These are phyloP conservation scores for Podila minutissima DNA, from an alignment of 192 early-diverging fungal species.

Conservation along the genomic window DNA sequence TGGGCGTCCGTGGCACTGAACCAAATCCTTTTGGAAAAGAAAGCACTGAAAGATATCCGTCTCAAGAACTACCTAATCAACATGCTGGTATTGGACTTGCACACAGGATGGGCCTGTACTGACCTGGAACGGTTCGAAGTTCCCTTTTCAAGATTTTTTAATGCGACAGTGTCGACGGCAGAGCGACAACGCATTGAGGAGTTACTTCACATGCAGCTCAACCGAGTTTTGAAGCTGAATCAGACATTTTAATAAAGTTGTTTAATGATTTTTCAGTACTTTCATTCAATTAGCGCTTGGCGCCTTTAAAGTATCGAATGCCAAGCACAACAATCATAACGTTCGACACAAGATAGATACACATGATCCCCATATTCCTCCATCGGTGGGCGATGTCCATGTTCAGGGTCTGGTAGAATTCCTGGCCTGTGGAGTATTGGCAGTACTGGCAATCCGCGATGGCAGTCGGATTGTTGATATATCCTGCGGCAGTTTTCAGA, in stretches of 20 bases:
- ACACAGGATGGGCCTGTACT: neutral
- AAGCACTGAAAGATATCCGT: neutral
- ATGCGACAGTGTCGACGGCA: neutral
- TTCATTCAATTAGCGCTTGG: conserved; percentile 18
- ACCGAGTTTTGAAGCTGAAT: neutral
- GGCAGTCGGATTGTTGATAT: conserved; percentile 62
- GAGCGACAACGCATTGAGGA: neutral
- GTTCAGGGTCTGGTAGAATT: conserved; percentile 65
- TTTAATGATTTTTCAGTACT: too few relatives aligned
- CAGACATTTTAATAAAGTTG: neutral
- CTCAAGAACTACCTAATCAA: neutral
- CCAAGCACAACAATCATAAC: conserved; percentile 45
- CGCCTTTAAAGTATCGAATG: conserved; percentile 39
- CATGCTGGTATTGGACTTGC: neutral
- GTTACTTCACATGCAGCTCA: neutral
- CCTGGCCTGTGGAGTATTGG: conserved; percentile 61
- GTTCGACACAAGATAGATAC: conserved; percentile 65
- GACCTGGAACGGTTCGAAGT: neutral
- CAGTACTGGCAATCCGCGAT: conserved; percentile 73
- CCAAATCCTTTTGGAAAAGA: neutral
- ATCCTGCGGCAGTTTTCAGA: conserved; percentile 59
- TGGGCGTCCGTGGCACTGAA: neutral
- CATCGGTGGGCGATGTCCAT: conserved; percentile 62
- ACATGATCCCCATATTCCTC: conserved; percentile 75
- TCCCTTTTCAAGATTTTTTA: neutral